These are phyloP conservation scores for Melanogaster broomeanus DNA, from an alignment of 768 basidiomycete species.

Conservation along the genomic window DNA sequence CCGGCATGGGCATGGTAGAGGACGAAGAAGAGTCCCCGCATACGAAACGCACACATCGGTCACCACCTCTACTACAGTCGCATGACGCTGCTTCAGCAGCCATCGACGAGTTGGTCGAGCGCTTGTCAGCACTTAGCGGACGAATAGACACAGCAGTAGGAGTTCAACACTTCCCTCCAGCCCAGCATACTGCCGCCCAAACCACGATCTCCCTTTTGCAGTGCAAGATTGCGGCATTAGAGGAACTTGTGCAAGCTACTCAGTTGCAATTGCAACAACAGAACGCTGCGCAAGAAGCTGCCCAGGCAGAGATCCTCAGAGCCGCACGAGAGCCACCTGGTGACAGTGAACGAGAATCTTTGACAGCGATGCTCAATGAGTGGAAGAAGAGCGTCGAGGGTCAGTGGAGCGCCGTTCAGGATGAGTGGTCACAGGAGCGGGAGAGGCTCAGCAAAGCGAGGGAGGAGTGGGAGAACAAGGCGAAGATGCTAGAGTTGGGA, in stretches of 20 bases:
- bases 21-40: constrained; percentile 43
- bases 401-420: constrained; percentile 73
- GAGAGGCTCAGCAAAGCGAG: constrained; percentile 71
- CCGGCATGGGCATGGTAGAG: constrained; percentile 51
- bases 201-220: constrained; percentile 70
- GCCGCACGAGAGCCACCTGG: constrained; percentile 35
- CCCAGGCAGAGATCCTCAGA: constrained; percentile 33
- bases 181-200: constrained; percentile 77
- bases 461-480: constrained; percentile 78
- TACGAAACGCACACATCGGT: constrained; percentile 17
- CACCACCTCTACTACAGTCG: constrained; percentile 14
- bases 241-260: constrained; percentile 59
- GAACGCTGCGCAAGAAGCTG: constrained; percentile 36
- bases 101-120: constrained; percentile 59
- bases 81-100: constrained; percentile 34
- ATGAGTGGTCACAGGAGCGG: constrained; percentile 83
- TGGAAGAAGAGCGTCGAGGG: constrained; percentile 84
- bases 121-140: constrained; percentile 60
- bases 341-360: constrained; percentile 45
- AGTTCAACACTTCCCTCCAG: constrained; percentile 72
- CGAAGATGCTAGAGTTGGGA: constrained; percentile 52
- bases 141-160: constrained; percentile 79
- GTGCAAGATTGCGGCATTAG: constrained; percentile 66
- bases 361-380: constrained; percentile 57
- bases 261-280: constrained; percentile 43